These are phyloP conservation scores for Aspergillus saccharolyticus DNA, from an alignment of 495 filamentous ascomycete species.

Conservation along the genomic window DNA sequence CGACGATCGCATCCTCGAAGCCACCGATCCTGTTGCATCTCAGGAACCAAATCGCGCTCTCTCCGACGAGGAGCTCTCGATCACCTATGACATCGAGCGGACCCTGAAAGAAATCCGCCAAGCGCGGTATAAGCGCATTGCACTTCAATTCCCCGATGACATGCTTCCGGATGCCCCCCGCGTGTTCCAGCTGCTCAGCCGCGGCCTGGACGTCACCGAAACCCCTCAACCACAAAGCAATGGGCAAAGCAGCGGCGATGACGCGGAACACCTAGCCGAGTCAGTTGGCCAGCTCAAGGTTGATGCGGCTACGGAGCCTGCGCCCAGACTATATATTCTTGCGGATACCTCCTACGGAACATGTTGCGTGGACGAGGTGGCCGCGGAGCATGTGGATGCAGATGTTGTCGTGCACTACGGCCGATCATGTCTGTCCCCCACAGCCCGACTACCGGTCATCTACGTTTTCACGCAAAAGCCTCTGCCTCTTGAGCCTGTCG, in stretches of 20 bases:
- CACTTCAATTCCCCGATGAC: slow-evolving; percentile 89
- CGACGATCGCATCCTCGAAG: slow-evolving; percentile 71
- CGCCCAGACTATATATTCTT: slow-evolving; percentile 71
- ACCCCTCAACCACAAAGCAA: slow-evolving; percentile 14
- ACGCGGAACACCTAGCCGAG: slow-evolving; percentile 20
- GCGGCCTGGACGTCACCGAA: slow-evolving; percentile 48
- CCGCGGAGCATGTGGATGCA: slow-evolving; percentile 87
- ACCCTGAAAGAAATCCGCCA: slow-evolving; percentile 70
- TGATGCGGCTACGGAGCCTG: slow-evolving; percentile 23
- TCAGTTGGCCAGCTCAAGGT: slow-evolving; percentile 30
- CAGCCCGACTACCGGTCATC: slow-evolving; percentile 80
- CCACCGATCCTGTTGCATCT: slow-evolving; percentile 31
- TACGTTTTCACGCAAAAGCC: slow-evolving; percentile 79
- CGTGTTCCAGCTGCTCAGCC: slow-evolving; percentile 64
- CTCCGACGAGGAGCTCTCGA: slow-evolving; percentile 65
- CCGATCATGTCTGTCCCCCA: slow-evolving; percentile 85
- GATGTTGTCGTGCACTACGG: slow-evolving; percentile 95
- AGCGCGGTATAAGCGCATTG: slow-evolving; percentile 69
- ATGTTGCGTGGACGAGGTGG: slow-evolving; percentile 96
- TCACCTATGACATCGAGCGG: slow-evolving; percentile 81
- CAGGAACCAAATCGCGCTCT: slow-evolving; percentile 29
- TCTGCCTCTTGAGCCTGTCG: slow-evolving; percentile 53
- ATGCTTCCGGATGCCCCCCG: slow-evolving; percentile 82
- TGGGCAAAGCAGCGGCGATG: slow-evolving; percentile 15
- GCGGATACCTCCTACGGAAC: slow-evolving; percentile 95